Base-by-base conservation (phyloP, 2,329 filamentous ascomycete species). In the Cladosporium cucumerinum region DNA sequence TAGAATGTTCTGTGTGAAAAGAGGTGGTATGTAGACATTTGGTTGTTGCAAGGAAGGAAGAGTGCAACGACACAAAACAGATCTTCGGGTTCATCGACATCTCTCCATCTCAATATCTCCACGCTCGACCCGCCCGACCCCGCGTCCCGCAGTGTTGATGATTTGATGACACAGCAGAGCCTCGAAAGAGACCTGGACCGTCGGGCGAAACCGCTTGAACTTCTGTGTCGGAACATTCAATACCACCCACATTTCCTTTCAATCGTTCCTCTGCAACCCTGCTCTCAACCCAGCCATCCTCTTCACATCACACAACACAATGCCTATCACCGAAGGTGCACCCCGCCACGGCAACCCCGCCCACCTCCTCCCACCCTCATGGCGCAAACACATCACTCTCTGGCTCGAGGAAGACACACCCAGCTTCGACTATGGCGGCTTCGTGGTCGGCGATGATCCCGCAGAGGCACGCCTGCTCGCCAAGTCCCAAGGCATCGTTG, bases 341-440 rank as follows among this genome's bases (percentile, higher is more conserved):
- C 81, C 84, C 14, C 75, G 77, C 59, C 82, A 87, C 70, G 87
- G 87, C 68, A 82, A 84, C 65, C 82, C 87, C 36, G 82, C 85
- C 21, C 87, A 96, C 76, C 86, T 98, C 69, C 87, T 98, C 51
- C 93, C 94, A 0, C 86, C 88, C 25, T 90, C 88, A 68, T 97
- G 92, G 87, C 96, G 94, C 77, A 85, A 88, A 58, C 86, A 89
- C 69, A 87, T 97, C 68, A 86, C 89, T 26, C 81, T 86, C 73
- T 99, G 95, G 95, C 89, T 97, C 16, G 91, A 93, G 73, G 95
- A 99, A 80, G 95, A 99, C 81, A 96, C 93, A 3, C 95, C 95
- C 5, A 95, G 92, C 61, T 94, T 97, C 79, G 95, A 99, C 83
- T 97, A 97, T 77, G 95, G 92, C 73, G 95, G 95, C 66, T 99